Percentiles rank a stretch among this genome's conserved stretches.
Conservation (phyloP, 495 filamentous ascomycete species). For the Lindgomyces ingoldianus region DNA sequence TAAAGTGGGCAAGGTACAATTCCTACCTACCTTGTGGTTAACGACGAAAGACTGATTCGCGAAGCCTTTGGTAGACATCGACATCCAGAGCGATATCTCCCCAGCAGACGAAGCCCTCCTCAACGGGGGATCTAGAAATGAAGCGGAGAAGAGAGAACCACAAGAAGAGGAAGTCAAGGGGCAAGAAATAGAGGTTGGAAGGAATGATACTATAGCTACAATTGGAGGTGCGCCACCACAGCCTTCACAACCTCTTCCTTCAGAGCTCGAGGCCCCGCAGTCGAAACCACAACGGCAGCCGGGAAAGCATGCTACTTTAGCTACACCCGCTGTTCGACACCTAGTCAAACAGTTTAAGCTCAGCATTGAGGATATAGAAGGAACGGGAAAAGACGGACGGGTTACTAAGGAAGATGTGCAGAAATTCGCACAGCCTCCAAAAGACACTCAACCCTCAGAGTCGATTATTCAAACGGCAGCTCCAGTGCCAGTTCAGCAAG, state of each 20-base stretch:
- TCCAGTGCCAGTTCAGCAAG: constrained; percentile 31
- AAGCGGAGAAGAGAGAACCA: constrained; percentile 7
- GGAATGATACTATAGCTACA: constrained; percentile 33
- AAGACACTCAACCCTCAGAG: constrained; percentile 30
- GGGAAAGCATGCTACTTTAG: constrained; percentile 65
- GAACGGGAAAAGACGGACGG: constrained; percentile 89
- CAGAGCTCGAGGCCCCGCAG: constrained; percentile 2
- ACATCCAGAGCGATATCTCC: constrained; percentile 64
- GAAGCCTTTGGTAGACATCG: constrained; percentile 74
- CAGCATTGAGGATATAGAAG: constrained; percentile 71
- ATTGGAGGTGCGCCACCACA: constrained; percentile 4
- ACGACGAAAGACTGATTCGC: constrained; percentile 3
- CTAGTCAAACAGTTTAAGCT: constrained; percentile 75
- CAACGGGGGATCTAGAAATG: constrained; percentile 37
- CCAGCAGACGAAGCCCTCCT: constrained; percentile 55
- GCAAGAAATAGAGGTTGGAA: constrained; percentile 26
- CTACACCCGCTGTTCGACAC: constrained; percentile 91
- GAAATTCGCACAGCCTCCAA: constrained; percentile 57
- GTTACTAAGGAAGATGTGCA: constrained; percentile 95
- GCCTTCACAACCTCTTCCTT: constrained; percentile 12
- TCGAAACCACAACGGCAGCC: constrained; percentile 9
- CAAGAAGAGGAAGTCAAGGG: constrained; percentile 39
- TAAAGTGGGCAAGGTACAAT: constrained; percentile 68
- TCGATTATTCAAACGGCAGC: constrained; percentile 13
- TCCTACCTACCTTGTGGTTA: neutral